These are phyloP conservation scores for Kwoniella sp. DNA, from an alignment of 768 basidiomycete genomes.

Conservation along the genomic window DNA sequence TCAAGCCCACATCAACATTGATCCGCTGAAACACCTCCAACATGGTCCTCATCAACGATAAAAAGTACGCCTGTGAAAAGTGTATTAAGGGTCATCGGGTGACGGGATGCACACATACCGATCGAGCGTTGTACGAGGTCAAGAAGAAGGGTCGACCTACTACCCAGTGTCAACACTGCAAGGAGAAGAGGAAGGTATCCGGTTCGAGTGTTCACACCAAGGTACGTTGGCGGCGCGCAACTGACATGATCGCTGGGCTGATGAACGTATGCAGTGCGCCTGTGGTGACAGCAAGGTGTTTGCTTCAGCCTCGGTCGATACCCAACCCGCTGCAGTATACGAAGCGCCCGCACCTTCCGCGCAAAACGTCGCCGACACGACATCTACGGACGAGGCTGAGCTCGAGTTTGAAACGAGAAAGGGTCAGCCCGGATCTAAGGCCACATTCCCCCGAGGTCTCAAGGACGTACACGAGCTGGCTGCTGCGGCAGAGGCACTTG, in stretches of 20 bases:
- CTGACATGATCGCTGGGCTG: background rate
- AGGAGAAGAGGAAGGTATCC: conserved; percentile 65
- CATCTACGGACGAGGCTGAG: background rate
- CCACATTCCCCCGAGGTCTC: conserved; percentile 46
- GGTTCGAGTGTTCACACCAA: conserved; percentile 33
- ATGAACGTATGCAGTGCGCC: conserved; percentile 31
- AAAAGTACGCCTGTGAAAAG: conserved; percentile 62
- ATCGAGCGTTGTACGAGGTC: conserved; percentile 85
- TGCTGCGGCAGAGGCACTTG: conserved; percentile 43
- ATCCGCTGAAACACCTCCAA: background rate
- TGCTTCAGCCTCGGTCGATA: background rate
- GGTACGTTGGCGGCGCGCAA: too few relatives aligned
- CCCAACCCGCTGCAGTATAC: background rate
- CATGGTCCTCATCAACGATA: conserved; percentile 49
- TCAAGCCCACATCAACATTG: background rate
- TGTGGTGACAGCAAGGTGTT: conserved; percentile 26
- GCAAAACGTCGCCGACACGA: background rate
- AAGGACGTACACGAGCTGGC: conserved; percentile 47
- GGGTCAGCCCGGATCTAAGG: conserved; percentile 32
- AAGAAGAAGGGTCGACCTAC: conserved; percentile 90
- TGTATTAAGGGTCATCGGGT: conserved; percentile 95
- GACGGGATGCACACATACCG: conserved; percentile 77
- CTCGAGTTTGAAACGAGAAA: conserved; percentile 21
- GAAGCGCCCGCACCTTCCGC: background rate
- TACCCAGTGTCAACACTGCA: conserved; percentile 81